Percentiles rank a stretch among this genome's conserved stretches.
Conservation (phyloP, 2,329 filamentous ascomycete species). For the Aspergillus pseudoterreus region DNA sequence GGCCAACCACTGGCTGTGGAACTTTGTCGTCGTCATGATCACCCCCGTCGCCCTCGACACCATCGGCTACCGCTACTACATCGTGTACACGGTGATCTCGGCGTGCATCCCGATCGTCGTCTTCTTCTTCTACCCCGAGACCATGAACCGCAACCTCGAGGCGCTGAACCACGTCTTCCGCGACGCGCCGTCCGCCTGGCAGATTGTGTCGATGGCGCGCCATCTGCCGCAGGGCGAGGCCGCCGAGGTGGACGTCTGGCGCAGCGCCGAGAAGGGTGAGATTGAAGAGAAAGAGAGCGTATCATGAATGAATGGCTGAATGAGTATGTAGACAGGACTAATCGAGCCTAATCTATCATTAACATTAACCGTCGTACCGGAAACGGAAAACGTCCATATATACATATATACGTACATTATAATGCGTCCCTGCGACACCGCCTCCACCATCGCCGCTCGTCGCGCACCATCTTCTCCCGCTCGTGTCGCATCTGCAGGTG, state of each 20-base stretch:
- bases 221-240: slow-evolving; percentile 20
- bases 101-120: slow-evolving; percentile 42
- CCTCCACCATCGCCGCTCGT: neutral
- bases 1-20: slow-evolving; percentile 57
- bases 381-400: too few relatives aligned
- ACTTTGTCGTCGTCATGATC: slow-evolving; percentile 63
- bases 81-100: slow-evolving; percentile 49
- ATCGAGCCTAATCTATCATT: neutral
- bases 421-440: neutral
- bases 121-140: slow-evolving; percentile 59
- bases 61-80: slow-evolving; percentile 52
- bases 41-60: slow-evolving; percentile 56
- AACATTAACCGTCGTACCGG: neutral
- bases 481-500: neutral
- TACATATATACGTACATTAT: neutral
- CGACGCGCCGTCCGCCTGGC: slow-evolving; percentile 15
- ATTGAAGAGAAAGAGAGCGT: slow-evolving; percentile 16
- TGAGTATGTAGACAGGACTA: neutral
- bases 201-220: slow-evolving; percentile 22
- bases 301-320: too few relatives aligned
- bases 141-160: slow-evolving; percentile 57
- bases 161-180: slow-evolving; percentile 63
- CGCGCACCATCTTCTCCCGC: neutral
- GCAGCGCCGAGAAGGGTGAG: slow-evolving; percentile 11
- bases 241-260: slow-evolving; percentile 11